phyloP scores from a whole-genome alignment of 306 rosid genomes.

The Cicer judaicum region DNA sequence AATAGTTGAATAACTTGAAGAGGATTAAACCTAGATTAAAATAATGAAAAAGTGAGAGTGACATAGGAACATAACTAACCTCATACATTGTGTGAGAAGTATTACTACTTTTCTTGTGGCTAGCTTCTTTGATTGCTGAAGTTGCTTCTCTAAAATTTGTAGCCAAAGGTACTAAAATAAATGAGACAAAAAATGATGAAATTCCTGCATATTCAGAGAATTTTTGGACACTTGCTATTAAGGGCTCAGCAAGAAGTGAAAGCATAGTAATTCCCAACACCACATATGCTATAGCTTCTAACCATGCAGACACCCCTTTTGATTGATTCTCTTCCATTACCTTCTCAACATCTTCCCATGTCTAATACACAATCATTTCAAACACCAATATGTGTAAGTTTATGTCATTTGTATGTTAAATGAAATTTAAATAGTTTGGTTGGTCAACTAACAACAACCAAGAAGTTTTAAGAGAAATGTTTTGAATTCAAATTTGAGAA shows the following conservation, averaged over 20 bases:
- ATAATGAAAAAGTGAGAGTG: neutral
- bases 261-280: constrained; percentile 49
- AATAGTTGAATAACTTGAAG: too few relatives aligned
- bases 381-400: neutral
- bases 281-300: constrained; percentile 48
- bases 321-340: constrained; percentile 49
- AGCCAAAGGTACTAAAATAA: constrained; percentile 67
- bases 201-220: constrained; percentile 58
- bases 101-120: constrained; percentile 56
- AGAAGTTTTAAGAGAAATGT: too few relatives aligned
- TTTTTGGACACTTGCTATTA: constrained; percentile 58
- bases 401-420: too few relatives aligned
- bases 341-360: constrained; percentile 59
- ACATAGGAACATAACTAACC: constrained; percentile 47
- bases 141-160: constrained; percentile 69
- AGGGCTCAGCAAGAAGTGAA: constrained; percentile 69
- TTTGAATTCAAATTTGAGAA: too few relatives aligned
- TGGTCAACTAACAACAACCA: too few relatives aligned
- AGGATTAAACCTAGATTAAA: neutral
- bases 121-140: constrained; percentile 63
- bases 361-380: constrained; percentile 43
- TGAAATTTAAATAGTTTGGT: too few relatives aligned
- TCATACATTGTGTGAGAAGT: constrained; percentile 67
- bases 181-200: constrained; percentile 62
- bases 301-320: constrained; percentile 48